These are phyloP conservation scores for Colletotrichum shisoi DNA, from an alignment of 2,329 filamentous ascomycete genomes.

Conservation along the genomic window DNA sequence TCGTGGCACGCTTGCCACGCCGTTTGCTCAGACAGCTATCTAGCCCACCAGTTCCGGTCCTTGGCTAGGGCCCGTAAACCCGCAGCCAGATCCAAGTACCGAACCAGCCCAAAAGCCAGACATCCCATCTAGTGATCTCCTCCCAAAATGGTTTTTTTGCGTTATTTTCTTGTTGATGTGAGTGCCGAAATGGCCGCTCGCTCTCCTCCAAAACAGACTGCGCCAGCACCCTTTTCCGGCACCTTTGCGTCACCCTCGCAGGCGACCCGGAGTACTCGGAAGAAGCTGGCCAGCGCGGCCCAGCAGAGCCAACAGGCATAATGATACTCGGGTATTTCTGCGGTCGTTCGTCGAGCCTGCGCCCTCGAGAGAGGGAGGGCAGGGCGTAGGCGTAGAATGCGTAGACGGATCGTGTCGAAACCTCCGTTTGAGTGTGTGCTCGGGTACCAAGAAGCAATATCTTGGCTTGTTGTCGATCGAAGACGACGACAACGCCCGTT, in stretches of 20 bases:
- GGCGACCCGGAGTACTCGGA: neutral
- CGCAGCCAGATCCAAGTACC: neutral
- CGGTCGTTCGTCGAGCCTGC: conserved; percentile 36
- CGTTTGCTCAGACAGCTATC: conserved; percentile 35
- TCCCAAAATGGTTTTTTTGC: conserved; percentile 36
- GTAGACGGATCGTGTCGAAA: conserved; percentile 36
- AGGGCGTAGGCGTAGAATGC: conserved; percentile 37
- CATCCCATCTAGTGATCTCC: conserved; percentile 36
- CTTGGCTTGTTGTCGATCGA: conserved; percentile 30
- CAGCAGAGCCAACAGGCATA: conserved; percentile 4
- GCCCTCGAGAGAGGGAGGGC: conserved; percentile 30
- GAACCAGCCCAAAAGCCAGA: conserved; percentile 31
- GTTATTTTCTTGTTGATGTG: conserved; percentile 40
- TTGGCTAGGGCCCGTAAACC: neutral
- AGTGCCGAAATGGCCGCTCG: conserved; percentile 22
- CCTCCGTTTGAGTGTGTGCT: conserved; percentile 23
- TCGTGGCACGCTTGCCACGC: conserved; percentile 29
- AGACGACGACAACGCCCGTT: conserved; percentile 25
- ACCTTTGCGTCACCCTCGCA: neutral
- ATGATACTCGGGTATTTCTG: conserved; percentile 40
- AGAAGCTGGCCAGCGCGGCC: neutral
- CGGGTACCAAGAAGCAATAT: conserved; percentile 26
- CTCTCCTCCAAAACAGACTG: conserved; percentile 5
- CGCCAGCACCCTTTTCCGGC: neutral
- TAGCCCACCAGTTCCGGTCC: conserved; percentile 28